Conservation (phyloP, 2,329 filamentous ascomycete species). For the Botrytis hyacinthi region DNA sequence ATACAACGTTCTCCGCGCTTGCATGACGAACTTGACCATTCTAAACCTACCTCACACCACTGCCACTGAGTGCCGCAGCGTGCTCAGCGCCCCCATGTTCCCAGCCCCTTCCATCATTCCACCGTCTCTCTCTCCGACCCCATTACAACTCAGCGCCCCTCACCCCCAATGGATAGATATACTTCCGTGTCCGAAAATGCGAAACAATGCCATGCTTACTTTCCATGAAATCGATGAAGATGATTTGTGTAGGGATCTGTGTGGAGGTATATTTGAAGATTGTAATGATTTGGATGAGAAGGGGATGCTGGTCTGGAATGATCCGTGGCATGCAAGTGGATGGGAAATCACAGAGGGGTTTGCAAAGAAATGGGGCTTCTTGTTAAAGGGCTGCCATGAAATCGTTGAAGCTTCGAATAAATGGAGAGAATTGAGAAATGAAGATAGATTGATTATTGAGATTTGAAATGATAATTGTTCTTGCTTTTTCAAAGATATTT, state of each 20-base stretch:
- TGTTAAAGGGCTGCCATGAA: conserved; percentile 35
- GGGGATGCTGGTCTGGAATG: conserved; percentile 46
- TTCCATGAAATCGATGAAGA: conserved; percentile 44
- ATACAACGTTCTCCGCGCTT: conserved; percentile 43
- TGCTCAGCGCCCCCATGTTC: conserved; percentile 39
- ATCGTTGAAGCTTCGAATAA: conserved; percentile 40
- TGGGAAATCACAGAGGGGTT: conserved; percentile 46
- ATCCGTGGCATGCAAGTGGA: conserved; percentile 42
- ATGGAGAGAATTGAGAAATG: conserved; percentile 39
- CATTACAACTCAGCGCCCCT: conserved; percentile 40
- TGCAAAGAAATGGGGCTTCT: conserved; percentile 41
- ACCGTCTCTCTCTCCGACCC: conserved; percentile 41
- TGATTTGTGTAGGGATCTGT: conserved; percentile 45
- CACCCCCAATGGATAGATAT: conserved; percentile 46
- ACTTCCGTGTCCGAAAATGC: conserved; percentile 41
- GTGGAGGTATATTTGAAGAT: conserved; percentile 46
- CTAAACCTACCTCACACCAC: conserved; percentile 36
- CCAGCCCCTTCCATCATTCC: conserved; percentile 39
- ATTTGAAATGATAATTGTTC: not conserved
- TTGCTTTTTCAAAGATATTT: not conserved
- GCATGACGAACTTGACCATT: conserved; percentile 41
- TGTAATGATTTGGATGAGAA: conserved; percentile 43
- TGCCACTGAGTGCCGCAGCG: conserved; percentile 39
- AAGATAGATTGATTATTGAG: conserved; percentile 28
- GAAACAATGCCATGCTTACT: conserved; percentile 44